Base-by-base conservation (phyloP, 345 rosid genomes). In the Hevea brasiliensis region DNA sequence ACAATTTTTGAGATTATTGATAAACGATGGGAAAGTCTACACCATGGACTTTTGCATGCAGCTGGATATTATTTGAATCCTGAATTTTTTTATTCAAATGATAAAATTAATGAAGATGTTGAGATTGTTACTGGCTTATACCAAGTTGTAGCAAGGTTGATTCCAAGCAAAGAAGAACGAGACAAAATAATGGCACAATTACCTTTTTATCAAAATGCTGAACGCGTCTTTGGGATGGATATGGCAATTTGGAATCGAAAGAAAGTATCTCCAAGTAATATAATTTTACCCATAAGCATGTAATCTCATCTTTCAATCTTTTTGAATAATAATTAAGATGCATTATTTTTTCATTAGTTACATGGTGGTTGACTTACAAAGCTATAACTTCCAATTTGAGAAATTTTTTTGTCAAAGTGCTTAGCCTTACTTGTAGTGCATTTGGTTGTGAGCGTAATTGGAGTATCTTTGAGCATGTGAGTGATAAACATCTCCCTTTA, bases 31-130 rank as follows among this genome's bases (percentile, higher is more conserved):
- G 64, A 76, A 8, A 0, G 0, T 4, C 65, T 68, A 44, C 68
- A 68, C 20, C 50, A 72, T 55, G 20, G 37, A 8, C 75, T 65
- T 12, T 62, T 80, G 24, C 69, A 73, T 63, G 74, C 42, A 42
- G 72, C 21, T 3, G 48, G 48, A 44, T n/a, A n/a, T n/a, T n/a
- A n/a, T n/a, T n/a, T n/a, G n/a, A n/a, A n/a, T n/a, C n/a, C n/a
- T n/a, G n/a, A n/a, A n/a, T n/a, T n/a, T n/a, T n/a, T n/a, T n/a
- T n/a, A n/a, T n/a, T n/a, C n/a, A n/a, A n/a, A n/a, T n/a, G n/a
- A n/a, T n/a, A n/a, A n/a, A n/a, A n/a, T n/a, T n/a, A n/a, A n/a
- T n/a, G n/a, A n/a, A n/a, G n/a, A n/a, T n/a, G n/a, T n/a, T n/a
- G n/a, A n/a, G n/a, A n/a, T n/a, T n/a, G n/a, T n/a, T n/a, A n/a